phyloP scores from a whole-genome alignment of 768 basidiomycete species.

The Mycena pura region DNA sequence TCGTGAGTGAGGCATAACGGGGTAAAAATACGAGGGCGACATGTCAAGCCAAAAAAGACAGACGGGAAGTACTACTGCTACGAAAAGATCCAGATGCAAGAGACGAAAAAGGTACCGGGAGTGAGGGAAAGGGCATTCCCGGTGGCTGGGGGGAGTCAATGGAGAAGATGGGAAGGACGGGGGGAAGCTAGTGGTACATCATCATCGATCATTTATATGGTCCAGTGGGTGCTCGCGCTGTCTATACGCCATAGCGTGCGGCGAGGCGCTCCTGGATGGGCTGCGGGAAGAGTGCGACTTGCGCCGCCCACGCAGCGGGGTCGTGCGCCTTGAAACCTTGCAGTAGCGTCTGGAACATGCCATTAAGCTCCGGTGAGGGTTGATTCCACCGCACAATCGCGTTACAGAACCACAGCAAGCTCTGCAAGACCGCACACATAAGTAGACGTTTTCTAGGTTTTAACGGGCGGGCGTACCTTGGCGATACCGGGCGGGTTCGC shows the following conservation, averaged over 20 bases:
- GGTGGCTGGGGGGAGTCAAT: background rate
- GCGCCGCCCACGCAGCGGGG: slow-evolving; percentile 83
- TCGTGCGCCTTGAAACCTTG: slow-evolving; percentile 91
- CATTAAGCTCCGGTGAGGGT: slow-evolving; percentile 89
- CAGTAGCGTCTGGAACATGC: slow-evolving; percentile 92
- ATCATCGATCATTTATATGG: background rate
- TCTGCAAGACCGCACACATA: slow-evolving; percentile 55
- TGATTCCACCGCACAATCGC: slow-evolving; percentile 95
- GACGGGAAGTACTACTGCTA: slow-evolving; percentile 43
- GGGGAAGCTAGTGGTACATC: slow-evolving; percentile 21
- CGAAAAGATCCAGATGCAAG: slow-evolving; percentile 58
- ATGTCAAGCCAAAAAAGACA: slow-evolving; percentile 1
- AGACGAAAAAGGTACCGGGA: slow-evolving; percentile 36
- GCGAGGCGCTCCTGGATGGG: slow-evolving; percentile 88
- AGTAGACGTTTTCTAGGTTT: slow-evolving; percentile 15
- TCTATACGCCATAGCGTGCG: slow-evolving; percentile 84
- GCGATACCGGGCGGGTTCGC: slow-evolving; percentile 93
- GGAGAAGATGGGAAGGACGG: slow-evolving; percentile 8
- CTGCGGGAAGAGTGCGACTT: slow-evolving; percentile 84
- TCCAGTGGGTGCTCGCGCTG: background rate
- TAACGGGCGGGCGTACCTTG: slow-evolving; percentile 64
- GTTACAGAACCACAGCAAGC: slow-evolving; percentile 97
- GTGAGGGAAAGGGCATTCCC: slow-evolving; percentile 2
- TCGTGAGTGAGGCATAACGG: slow-evolving; percentile 18
- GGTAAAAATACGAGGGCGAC: background rate